These are phyloP conservation scores for Colletotrichum endophyticum DNA, from an alignment of 2,329 filamentous ascomycete species.

Conservation along the genomic window DNA sequence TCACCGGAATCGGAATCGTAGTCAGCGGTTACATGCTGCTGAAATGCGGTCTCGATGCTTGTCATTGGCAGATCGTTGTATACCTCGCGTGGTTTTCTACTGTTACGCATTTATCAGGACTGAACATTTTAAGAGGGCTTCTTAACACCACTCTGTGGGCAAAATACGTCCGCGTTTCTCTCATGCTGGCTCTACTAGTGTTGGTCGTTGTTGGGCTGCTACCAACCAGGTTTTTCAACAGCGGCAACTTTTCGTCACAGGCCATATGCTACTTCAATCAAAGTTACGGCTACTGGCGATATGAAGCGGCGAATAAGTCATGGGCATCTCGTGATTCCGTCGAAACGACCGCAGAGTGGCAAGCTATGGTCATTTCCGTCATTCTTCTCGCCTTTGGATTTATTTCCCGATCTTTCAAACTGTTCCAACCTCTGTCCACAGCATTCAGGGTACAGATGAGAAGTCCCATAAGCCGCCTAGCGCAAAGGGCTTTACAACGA, in stretches of 20 bases:
- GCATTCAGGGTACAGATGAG: background rate
- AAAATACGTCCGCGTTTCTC: background rate
- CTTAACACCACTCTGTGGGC: background rate
- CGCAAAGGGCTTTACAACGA: background rate
- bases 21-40: background rate
- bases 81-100: background rate
- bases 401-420: background rate
- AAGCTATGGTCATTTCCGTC: background rate
- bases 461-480: background rate
- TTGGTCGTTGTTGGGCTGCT: background rate
- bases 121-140: background rate
- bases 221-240: background rate
- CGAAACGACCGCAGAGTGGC: background rate
- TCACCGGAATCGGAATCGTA: background rate
- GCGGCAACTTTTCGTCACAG: background rate
- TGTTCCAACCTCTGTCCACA: background rate
- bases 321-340: background rate
- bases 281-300: background rate
- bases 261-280: background rate
- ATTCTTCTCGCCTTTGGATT: background rate
- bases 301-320: background rate
- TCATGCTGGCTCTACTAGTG: background rate
- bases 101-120: background rate
- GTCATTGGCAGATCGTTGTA: background rate
- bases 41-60: background rate